Conservation (phyloP, 352 stramenopile species). For the Phytopythium oedochilum region DNA sequence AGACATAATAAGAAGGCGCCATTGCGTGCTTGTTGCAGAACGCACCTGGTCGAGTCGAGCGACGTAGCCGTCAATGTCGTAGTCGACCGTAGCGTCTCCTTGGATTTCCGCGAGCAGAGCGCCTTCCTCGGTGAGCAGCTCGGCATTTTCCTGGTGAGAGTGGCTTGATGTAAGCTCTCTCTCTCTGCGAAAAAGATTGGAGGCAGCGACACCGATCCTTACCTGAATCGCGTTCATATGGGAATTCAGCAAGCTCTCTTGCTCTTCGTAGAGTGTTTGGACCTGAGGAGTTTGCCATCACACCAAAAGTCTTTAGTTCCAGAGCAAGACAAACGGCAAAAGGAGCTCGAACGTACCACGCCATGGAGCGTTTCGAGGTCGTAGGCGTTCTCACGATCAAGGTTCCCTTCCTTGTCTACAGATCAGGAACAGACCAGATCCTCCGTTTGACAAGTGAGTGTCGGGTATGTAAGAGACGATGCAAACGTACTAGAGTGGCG, state of each 20-base stretch:
- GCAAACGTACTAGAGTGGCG: conserved; percentile 40
- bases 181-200: background rate
- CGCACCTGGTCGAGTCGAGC: conserved; percentile 81
- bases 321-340: background rate
- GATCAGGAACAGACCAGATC: background rate
- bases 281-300: conserved; percentile 25
- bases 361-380: conserved; percentile 61
- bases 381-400: conserved; percentile 22
- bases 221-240: conserved; percentile 97
- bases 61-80: conserved; percentile 95
- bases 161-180: background rate
- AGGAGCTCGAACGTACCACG: conserved; percentile 39
- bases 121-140: conserved; percentile 96
- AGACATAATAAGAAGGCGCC: background rate
- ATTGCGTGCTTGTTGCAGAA: background rate
- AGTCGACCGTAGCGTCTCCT: conserved; percentile 86
- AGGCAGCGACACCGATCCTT: background rate
- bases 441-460: too few species aligned
- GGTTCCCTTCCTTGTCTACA: conserved; percentile 1
- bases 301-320: background rate
- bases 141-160: conserved; percentile 89
- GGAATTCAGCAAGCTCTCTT: conserved; percentile 93
- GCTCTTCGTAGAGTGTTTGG: conserved; percentile 93
- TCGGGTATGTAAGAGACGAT: background rate
- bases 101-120: conserved; percentile 81